Evolutionary conservation across 2,329 filamentous ascomycete species (phyloP).

Genomic region (Aquanectria penicillioides): DNA sequence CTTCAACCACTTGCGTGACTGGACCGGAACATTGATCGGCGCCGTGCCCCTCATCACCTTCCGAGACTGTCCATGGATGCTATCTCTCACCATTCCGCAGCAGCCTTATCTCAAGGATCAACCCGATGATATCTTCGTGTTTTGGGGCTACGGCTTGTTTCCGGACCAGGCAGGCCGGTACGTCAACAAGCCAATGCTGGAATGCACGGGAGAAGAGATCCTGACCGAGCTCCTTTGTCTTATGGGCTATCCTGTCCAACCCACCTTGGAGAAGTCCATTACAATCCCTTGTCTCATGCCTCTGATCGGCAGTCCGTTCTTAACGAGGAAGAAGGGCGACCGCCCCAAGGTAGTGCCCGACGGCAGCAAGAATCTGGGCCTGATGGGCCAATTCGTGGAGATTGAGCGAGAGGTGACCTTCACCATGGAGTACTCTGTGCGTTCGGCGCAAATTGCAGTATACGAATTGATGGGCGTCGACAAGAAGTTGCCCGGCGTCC

Average conservation of each 20-base stretch:
- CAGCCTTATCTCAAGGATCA: constrained; percentile 39
- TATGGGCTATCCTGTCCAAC: constrained; percentile 37
- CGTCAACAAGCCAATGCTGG: constrained; percentile 39
- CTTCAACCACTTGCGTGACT: constrained; percentile 33
- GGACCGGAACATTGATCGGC: constrained; percentile 36
- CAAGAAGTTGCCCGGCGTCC: constrained; percentile 30
- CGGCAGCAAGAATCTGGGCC: constrained; percentile 37
- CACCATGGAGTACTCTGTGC: constrained; percentile 42
- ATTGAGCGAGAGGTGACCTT: constrained; percentile 41
- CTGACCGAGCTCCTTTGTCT: constrained; percentile 38
- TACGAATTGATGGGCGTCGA: constrained; percentile 39
- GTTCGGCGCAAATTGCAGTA: constrained; percentile 39
- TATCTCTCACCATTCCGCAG: constrained; percentile 36
- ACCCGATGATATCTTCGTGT: constrained; percentile 35
- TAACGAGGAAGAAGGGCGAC: constrained; percentile 39
- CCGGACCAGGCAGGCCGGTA: constrained; percentile 38
- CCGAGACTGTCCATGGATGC: constrained; percentile 41
- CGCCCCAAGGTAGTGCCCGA: constrained; percentile 36
- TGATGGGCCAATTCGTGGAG: constrained; percentile 43
- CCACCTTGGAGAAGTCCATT: constrained; percentile 36
- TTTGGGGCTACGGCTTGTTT: constrained; percentile 42
- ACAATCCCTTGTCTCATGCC: constrained; percentile 40
- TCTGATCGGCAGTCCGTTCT: constrained; percentile 38
- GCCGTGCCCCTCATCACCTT: constrained; percentile 39
- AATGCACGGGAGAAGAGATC: constrained; percentile 40